These are phyloP conservation scores for Biscutella laevigata DNA, from an alignment of 441 rosid species.

Conservation along the genomic window DNA sequence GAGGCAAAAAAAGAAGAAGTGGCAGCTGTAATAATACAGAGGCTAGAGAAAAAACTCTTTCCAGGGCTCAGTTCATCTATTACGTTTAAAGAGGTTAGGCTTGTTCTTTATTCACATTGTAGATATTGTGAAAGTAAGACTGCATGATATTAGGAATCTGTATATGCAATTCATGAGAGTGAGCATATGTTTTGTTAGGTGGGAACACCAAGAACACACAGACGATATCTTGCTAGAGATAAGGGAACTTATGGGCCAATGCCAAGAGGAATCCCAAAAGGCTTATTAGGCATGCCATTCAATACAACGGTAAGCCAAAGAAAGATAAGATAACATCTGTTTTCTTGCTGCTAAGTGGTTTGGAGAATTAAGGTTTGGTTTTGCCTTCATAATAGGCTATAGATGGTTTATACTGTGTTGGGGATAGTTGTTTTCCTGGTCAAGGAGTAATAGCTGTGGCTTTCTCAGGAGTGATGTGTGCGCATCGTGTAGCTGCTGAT, in stretches of 20 bases:
- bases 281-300: constrained; percentile 92
- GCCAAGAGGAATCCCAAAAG: constrained; percentile 82
- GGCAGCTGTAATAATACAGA: constrained; percentile 55
- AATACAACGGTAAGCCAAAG: constrained; percentile 70
- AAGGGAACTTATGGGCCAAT: constrained; percentile 90
- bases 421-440: constrained; percentile 97
- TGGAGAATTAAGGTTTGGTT: constrained; percentile 13
- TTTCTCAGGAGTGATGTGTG: constrained; percentile 93
- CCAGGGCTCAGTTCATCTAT: constrained; percentile 75
- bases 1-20: constrained; percentile 67
- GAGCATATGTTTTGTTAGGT: constrained; percentile 34
- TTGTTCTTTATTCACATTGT: constrained; percentile 1
- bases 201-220: constrained; percentile 88
- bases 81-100: constrained; percentile 67
- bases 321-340: not conserved
- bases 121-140: not conserved
- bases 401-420: constrained; percentile 79
- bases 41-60: constrained; percentile 80
- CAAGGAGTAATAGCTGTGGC: constrained; percentile 96
- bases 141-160: not conserved
- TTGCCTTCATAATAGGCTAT: constrained; percentile 58
- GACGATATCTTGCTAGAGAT: constrained; percentile 74
- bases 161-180: constrained; percentile 2
- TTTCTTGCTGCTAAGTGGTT: not conserved
- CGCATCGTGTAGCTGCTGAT: constrained; percentile 96